A percentile compares a stretch with the other conserved stretches of the same genome.
phyloP scores from a whole-genome alignment of 306 rosid species.

The Pueraria montana region DNA sequence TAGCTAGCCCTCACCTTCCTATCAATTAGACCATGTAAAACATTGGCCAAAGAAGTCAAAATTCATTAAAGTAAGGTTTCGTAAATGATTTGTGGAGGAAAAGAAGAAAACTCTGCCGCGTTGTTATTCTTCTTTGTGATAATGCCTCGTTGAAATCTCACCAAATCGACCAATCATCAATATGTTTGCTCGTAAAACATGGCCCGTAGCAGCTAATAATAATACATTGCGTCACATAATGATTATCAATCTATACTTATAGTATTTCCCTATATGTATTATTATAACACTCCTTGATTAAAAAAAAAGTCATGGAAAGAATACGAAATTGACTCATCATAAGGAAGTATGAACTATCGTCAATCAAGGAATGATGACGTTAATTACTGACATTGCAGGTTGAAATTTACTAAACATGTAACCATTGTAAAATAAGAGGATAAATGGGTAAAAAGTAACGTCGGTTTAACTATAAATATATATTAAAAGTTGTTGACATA shows the following conservation, averaged over 20 bases:
- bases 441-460: too few species aligned
- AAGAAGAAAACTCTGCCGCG: background rate
- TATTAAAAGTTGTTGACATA: too few species aligned
- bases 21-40: background rate
- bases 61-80: background rate
- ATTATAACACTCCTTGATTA: background rate
- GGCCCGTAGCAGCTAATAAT: background rate
- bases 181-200: background rate
- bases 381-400: background rate
- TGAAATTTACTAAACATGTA: background rate
- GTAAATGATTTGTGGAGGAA: background rate
- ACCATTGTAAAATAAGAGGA: background rate
- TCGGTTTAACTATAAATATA: background rate
- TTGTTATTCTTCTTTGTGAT: background rate
- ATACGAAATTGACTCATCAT: background rate
- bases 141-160: background rate
- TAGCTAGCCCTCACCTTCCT: background rate
- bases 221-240: background rate
- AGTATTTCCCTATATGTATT: background rate
- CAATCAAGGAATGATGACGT: constrained; percentile 10
- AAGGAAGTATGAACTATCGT: background rate
- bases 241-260: background rate
- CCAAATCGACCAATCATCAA: background rate
- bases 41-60: constrained; percentile 9
- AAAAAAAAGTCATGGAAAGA: background rate